Conservation (phyloP, 1,284 basidiomycete species). For the Stygiomarasmius scandens region DNA sequence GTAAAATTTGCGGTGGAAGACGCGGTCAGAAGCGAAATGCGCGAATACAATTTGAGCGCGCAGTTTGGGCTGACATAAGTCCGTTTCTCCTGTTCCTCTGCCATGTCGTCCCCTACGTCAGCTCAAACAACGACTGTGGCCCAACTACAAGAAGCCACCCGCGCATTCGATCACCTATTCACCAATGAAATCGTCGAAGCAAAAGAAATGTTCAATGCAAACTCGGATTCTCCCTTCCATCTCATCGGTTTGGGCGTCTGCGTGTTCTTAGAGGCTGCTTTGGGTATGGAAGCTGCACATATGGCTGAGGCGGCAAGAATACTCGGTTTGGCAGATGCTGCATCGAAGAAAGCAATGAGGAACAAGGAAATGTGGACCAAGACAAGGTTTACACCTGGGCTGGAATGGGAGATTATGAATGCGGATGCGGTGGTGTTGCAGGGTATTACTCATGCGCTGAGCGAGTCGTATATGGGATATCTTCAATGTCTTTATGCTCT, state of each 20-base stretch:
- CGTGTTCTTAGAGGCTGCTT: conserved; percentile 73
- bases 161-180: conserved; percentile 71
- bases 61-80: neutral
- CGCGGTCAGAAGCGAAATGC: no score
- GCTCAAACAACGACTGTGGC: neutral
- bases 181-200: conserved; percentile 63
- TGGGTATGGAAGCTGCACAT: conserved; percentile 74
- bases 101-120: neutral
- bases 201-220: conserved; percentile 47
- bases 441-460: conserved; percentile 69
- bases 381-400: conserved; percentile 58
- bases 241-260: conserved; percentile 71
- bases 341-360: conserved; percentile 56
- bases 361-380: conserved; percentile 1
- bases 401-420: conserved; percentile 74
- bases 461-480: conserved; percentile 79
- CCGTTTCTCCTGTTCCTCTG: neutral
- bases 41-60: conserved; percentile 8
- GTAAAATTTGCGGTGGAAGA: no score
- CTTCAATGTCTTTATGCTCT: conserved; percentile 73
- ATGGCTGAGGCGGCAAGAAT: conserved; percentile 61
- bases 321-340: conserved; percentile 60
- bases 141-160: conserved; percentile 52
- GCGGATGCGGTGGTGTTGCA: conserved; percentile 72
- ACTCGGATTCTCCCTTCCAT: conserved; percentile 64